Conservation (phyloP, 2,329 filamentous ascomycete genomes). For the Septoria linicola region DNA sequence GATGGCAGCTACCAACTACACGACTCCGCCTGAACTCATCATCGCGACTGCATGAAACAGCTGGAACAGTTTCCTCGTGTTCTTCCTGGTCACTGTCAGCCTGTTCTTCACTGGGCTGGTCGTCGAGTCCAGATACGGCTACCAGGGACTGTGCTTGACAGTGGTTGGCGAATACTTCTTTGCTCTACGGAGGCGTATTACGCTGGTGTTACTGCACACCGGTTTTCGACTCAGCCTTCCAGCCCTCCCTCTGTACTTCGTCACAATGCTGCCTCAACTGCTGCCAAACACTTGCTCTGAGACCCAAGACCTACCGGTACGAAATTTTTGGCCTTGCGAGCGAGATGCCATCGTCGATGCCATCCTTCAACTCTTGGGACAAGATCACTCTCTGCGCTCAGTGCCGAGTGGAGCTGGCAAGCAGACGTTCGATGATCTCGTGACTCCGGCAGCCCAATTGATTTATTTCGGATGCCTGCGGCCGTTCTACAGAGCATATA, state of each 20-base stretch:
- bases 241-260: background rate
- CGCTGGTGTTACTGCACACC: constrained; percentile 20
- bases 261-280: background rate
- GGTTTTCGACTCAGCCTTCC: background rate
- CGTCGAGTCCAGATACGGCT: too few relatives aligned
- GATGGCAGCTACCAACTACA: too few relatives aligned
- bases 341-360: background rate
- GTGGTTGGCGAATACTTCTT: background rate
- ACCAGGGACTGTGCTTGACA: too few relatives aligned
- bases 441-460: background rate
- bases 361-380: too few relatives aligned
- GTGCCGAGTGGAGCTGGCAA: background rate
- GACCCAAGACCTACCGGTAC: background rate
- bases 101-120: too few relatives aligned
- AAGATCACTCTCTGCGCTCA: too few relatives aligned
- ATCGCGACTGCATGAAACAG: too few relatives aligned
- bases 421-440: background rate
- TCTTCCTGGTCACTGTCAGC: too few relatives aligned
- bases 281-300: background rate
- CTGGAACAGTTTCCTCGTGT: too few relatives aligned
- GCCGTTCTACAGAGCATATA: background rate
- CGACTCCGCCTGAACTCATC: too few relatives aligned
- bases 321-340: background rate
- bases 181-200: background rate
- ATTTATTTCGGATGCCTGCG: background rate